These are phyloP conservation scores for Paramecium pentaurelia DNA, from an alignment of 73 alveolate species.

Conservation along the genomic window DNA sequence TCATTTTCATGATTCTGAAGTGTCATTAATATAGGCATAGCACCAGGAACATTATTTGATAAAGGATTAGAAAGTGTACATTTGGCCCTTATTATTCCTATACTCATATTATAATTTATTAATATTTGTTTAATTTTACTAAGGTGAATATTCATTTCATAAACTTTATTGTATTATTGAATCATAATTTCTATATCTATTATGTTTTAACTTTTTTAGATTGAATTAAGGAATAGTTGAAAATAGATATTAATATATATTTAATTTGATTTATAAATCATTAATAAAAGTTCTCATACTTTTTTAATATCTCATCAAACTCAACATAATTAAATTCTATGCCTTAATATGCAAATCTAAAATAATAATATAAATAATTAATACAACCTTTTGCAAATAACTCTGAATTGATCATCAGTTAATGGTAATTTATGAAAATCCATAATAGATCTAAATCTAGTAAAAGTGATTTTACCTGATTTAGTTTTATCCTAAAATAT, in stretches of 20 bases:
- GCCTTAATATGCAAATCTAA: constrained; percentile 72
- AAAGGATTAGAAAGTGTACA: not conserved
- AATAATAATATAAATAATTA: not conserved
- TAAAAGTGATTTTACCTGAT: constrained; percentile 78
- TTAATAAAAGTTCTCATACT: constrained; percentile 49
- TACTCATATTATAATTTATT: not conserved
- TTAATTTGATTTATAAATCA: not conserved
- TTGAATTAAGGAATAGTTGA: not conserved
- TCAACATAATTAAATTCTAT: constrained; percentile 91
- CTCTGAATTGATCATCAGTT: constrained; percentile 72
- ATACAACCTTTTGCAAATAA: constrained; percentile 75
- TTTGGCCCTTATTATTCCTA: not conserved
- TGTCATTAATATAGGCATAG: not conserved
- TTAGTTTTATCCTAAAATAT: constrained; percentile 68
- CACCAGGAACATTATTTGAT: not conserved
- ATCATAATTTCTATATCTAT: not conserved
- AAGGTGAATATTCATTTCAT: not conserved
- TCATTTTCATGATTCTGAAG: not conserved
- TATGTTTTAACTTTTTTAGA: too few relatives aligned
- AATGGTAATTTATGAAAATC: constrained; percentile 76
- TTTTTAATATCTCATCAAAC: constrained; percentile 66
- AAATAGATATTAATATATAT: not conserved
- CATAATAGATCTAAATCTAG: constrained; percentile 85
- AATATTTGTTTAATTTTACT: not conserved
- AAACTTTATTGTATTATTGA: not conserved